Evolutionary conservation across 345 rosid species (phyloP), one percentile per base, ranked within the genome.

Genomic region (Draba incana): DNA sequence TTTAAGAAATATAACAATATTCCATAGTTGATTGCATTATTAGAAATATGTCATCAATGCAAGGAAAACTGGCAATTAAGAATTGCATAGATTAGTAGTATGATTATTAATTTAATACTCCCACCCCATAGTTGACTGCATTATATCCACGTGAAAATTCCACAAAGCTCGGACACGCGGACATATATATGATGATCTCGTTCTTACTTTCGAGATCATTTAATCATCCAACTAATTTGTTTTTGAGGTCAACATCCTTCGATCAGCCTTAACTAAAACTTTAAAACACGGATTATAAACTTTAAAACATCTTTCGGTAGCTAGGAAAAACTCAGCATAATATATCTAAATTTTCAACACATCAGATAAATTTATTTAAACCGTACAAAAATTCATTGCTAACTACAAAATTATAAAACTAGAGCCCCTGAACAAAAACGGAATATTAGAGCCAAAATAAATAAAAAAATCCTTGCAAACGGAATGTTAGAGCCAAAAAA

Each of bases 161-260:
- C 75, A 45, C 54, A 33, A 62, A 70, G 60, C 46, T 70, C 38
- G 54, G 68, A 42, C 75, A 52, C 52, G 51, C 53, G 45, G 31
- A 51, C 20, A 60, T 23, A 41, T 45, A 57, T 10, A 52, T 6
- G 25, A 57, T 57, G 25, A 57, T 57, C 13, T 47, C 33, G 15
- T 30, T 59, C 46, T 61, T 53, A 20, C 27, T 70, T 41, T 42
- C 67, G 37, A 30, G 9, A 31, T 69, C 31, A 59, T 69, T 50
- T 50, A 58, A 28, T 20, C 20, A 20, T 20, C 20, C 20, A 14
- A 8, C 27, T 15, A 8, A 57, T 16, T 49, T 58, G 13, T 47
- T 16, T 50, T 69, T 27, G 8, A 28, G 65, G 66, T 48, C 73
- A 48, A 58, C 47, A 46, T 35, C 64, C 35, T 57, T 68, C 49